phyloP scores from a whole-genome alignment of 805 yeast genomes.

The Starmerella scarabaei region DNA sequence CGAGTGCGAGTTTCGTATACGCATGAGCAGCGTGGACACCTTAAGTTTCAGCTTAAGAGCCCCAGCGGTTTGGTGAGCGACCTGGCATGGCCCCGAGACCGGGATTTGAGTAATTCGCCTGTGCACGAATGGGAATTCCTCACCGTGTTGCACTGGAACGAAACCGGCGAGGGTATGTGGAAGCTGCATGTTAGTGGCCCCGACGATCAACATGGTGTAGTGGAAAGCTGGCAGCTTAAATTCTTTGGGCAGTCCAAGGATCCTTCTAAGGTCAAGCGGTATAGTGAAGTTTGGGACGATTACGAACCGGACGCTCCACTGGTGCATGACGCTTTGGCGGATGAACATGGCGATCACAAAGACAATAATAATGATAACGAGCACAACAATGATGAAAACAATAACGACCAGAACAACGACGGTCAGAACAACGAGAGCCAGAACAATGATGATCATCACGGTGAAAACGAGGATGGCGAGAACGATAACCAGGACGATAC shows the following conservation, averaged over 20 bases:
- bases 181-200: slow-evolving; percentile 44
- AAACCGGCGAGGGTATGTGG: slow-evolving; percentile 72
- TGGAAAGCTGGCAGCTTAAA: slow-evolving; percentile 62
- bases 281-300: slow-evolving; percentile 23
- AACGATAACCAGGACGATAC: not conserved
- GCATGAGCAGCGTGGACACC: slow-evolving; percentile 54
- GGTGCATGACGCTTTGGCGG: slow-evolving; percentile 9
- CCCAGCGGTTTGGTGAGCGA: slow-evolving; percentile 66
- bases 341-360: not conserved
- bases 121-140: slow-evolving; percentile 80
- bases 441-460: not conserved
- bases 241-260: slow-evolving; percentile 73
- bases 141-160: slow-evolving; percentile 99
- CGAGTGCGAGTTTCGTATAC: slow-evolving; percentile 65
- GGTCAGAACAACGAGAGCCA: not conserved
- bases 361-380: not conserved
- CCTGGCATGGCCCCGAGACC: slow-evolving; percentile 53
- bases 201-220: slow-evolving; percentile 25
- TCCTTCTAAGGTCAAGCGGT: slow-evolving; percentile 45
- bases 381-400: not conserved
- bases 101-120: slow-evolving; percentile 47
- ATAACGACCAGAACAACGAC: not conserved
- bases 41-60: slow-evolving; percentile 50
- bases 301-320: slow-evolving; percentile 13
- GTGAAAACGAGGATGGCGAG: not conserved